These are phyloP conservation scores for Ettlia oleoabundans DNA, from an alignment of 139 green algal species.

Conservation along the genomic window DNA sequence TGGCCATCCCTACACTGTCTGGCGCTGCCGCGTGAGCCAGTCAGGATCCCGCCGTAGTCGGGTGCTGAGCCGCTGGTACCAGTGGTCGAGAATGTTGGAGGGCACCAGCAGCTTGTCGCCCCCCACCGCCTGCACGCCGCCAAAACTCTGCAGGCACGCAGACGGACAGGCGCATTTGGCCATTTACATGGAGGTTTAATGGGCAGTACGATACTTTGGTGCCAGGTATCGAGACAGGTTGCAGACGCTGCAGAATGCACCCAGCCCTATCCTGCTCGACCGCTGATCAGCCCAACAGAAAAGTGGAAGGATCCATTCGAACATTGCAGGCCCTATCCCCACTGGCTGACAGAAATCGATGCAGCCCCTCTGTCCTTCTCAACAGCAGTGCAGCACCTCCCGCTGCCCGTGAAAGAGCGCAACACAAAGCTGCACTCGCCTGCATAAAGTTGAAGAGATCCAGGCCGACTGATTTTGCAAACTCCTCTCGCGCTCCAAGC, in stretches of 20 bases:
- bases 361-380: too few species aligned
- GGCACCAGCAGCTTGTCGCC: constrained; percentile 51
- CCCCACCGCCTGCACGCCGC: constrained; percentile 41
- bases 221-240: too few species aligned
- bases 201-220: too few species aligned
- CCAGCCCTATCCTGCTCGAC: background rate
- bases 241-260: background rate
- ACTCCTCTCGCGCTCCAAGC: constrained; percentile 35
- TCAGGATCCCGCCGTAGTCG: constrained; percentile 50
- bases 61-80: constrained; percentile 46
- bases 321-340: too few species aligned
- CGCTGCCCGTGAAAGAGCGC: background rate
- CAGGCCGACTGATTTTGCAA: constrained; percentile 32
- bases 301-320: too few species aligned
- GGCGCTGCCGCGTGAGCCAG: constrained; percentile 41
- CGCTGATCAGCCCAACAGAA: background rate
- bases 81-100: constrained; percentile 45
- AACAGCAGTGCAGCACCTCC: too few species aligned
- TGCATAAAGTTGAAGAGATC: constrained; percentile 61
- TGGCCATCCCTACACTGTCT: constrained; percentile 12
- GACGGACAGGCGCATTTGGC: too few species aligned
- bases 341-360: too few species aligned
- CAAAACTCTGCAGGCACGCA: constrained; percentile 26
- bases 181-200: too few species aligned
- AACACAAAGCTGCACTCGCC: background rate